Percentiles rank a stretch among this genome's conserved stretches.
These are phyloP conservation scores for Suillus subaureus DNA, from an alignment of 768 basidiomycete genomes.

Conservation along the genomic window DNA sequence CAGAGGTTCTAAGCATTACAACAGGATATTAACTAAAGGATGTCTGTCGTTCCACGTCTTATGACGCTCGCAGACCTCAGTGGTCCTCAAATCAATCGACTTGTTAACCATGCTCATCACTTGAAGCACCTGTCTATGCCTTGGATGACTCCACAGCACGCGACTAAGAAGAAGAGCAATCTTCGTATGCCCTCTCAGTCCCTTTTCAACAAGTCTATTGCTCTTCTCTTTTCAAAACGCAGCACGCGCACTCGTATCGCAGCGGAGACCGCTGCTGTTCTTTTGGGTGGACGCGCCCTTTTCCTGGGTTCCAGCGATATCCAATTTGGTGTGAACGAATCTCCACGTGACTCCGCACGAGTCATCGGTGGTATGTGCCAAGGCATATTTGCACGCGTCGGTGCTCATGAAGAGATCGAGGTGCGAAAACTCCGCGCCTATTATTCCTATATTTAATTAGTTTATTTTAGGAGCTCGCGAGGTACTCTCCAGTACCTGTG, in stretches of 20 bases:
- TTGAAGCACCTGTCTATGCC: conserved; percentile 67
- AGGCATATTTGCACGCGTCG: conserved; percentile 96
- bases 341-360: conserved; percentile 75
- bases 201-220: conserved; percentile 81
- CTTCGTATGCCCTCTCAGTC: conserved; percentile 72
- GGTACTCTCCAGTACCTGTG: conserved; percentile 90
- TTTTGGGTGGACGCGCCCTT: conserved; percentile 87
- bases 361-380: conserved; percentile 95
- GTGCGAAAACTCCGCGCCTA: conserved; percentile 44
- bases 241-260: conserved; percentile 90
- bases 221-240: conserved; percentile 90
- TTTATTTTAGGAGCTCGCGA: conserved; percentile 75
- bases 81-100: conserved; percentile 66
- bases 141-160: conserved; percentile 60
- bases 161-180: conserved; percentile 32
- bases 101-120: conserved; percentile 64
- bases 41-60: conserved; percentile 60
- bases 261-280: conserved; percentile 76
- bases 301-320: conserved; percentile 92
- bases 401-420: conserved; percentile 91
- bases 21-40: conserved; percentile 7
- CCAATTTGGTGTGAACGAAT: conserved; percentile 96
- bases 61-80: conserved; percentile 90
- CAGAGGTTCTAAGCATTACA: neutral
- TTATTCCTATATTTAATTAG: neutral